Conservation (phyloP, 495 filamentous ascomycete genomes). For the Penicillium cosmopolitanum region DNA sequence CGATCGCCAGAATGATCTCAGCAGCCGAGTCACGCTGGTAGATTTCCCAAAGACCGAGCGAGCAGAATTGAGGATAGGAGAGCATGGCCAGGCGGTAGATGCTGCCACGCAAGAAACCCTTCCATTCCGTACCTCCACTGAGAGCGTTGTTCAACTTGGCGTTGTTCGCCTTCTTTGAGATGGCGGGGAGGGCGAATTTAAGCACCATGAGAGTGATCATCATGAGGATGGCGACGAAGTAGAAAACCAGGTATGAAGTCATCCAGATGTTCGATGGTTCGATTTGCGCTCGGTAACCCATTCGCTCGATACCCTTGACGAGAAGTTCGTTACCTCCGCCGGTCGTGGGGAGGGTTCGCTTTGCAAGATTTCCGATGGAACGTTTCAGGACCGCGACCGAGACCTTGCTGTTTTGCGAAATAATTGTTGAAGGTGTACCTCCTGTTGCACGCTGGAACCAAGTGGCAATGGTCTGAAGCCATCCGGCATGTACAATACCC, state of each 20-base stretch:
- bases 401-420: constrained; percentile 69
- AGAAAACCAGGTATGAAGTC: constrained; percentile 88
- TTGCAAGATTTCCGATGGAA: constrained; percentile 47
- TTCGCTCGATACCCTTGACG: constrained; percentile 85
- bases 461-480: constrained; percentile 83
- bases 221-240: constrained; percentile 76
- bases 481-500: constrained; percentile 85
- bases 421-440: constrained; percentile 76
- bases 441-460: constrained; percentile 98
- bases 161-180: constrained; percentile 72
- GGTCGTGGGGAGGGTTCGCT: constrained; percentile 46
- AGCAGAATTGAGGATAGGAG: constrained; percentile 88
- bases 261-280: constrained; percentile 92
- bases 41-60: constrained; percentile 93
- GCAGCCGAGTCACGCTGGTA: constrained; percentile 82
- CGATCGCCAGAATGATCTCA: constrained; percentile 83
- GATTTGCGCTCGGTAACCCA: constrained; percentile 80
- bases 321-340: constrained; percentile 61
- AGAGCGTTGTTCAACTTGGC: constrained; percentile 66
- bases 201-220: constrained; percentile 71
- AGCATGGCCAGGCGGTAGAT: constrained; percentile 87
- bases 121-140: constrained; percentile 89
- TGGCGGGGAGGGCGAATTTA: constrained; percentile 73
- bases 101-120: constrained; percentile 83
- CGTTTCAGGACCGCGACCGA: constrained; percentile 88